phyloP scores from a whole-genome alignment of 2,329 filamentous ascomycete species.

The Alternaria sp. region DNA sequence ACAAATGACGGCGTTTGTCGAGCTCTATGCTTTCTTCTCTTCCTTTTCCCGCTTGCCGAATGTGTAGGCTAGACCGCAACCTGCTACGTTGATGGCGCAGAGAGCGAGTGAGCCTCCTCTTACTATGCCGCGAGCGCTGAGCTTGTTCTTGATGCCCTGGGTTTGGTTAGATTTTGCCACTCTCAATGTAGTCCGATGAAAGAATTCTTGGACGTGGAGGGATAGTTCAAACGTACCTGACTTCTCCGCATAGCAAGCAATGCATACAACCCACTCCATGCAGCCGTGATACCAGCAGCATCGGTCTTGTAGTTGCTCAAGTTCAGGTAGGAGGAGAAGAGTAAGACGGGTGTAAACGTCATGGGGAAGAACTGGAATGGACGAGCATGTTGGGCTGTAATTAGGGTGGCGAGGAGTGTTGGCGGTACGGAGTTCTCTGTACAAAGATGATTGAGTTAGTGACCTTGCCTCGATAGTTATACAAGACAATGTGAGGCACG shows the following conservation, averaged over 20 bases:
- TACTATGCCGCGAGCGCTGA: constrained; percentile 59
- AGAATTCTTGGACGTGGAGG: neutral
- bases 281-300: constrained; percentile 66
- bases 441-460: constrained; percentile 1
- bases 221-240: constrained; percentile 39
- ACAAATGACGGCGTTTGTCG: neutral
- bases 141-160: constrained; percentile 54
- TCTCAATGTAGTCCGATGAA: neutral
- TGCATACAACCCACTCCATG: constrained; percentile 71
- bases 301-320: constrained; percentile 67
- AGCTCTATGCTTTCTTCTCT: constrained; percentile 23
- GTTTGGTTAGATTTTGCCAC: neutral
- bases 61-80: constrained; percentile 59
- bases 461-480: neutral
- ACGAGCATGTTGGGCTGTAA: constrained; percentile 70
- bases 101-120: constrained; percentile 60
- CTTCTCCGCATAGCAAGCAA: constrained; percentile 66
- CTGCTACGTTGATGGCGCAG: constrained; percentile 58
- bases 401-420: constrained; percentile 68
- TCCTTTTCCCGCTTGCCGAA: constrained; percentile 54
- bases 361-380: constrained; percentile 71
- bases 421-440: constrained; percentile 69
- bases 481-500: constrained; percentile 4
- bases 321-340: constrained; percentile 72
- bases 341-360: constrained; percentile 69